Evolutionary conservation across 2,329 filamentous ascomycete genomes (phyloP), one percentile per base, ranked within the genome.

Genomic region (Orbilia ellipsospora): DNA sequence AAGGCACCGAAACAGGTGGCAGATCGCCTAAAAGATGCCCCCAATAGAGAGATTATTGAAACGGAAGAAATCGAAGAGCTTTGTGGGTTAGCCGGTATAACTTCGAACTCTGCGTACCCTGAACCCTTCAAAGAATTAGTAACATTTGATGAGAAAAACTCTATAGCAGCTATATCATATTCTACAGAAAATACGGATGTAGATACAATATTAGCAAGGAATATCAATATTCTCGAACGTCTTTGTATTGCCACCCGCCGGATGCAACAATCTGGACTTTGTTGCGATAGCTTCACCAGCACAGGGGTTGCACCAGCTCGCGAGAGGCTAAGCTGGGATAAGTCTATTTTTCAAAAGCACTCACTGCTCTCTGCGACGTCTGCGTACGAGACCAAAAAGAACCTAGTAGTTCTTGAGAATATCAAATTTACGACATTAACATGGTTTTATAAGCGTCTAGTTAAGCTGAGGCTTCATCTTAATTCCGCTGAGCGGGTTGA

Each of bases 31-130:
- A 12, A 6, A 26, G 16, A n/a, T 16, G 13, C 12, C 1, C 42
- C 1, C 20, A 31, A 16, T 40, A 7, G 4, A 4, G 23, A 23
- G 4, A 4, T 2, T 2, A 23, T 23, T 4, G 55, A 68, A 36
- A 44, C 50, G 0, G 45, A 68, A n/a, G 31, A 26, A 61, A 61
- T 68, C 20, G 55, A 68, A 18, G 65, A 54, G 13, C 65, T 68
- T 44, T 68, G 65, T 45, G 55, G 65, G 1, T n/a, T 68, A 3
- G 65, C 55, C 5, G 65, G 65, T n/a, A 31, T 68, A 12, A 16
- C 20, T 26, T 55, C 65, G 10, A 26, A 18, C 1, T 59, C 52
- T 23, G 20, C 45, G 1, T 36, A 44, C 13, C 12, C 2, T 10
- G 18, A 54, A 4, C 3, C 2, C 5, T 55, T 16, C 45, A 55